Evolutionary conservation across 345 rosid genomes (phyloP), one percentile per base, ranked within the genome.

Genomic region (Eucalyptus fibrosa): DNA sequence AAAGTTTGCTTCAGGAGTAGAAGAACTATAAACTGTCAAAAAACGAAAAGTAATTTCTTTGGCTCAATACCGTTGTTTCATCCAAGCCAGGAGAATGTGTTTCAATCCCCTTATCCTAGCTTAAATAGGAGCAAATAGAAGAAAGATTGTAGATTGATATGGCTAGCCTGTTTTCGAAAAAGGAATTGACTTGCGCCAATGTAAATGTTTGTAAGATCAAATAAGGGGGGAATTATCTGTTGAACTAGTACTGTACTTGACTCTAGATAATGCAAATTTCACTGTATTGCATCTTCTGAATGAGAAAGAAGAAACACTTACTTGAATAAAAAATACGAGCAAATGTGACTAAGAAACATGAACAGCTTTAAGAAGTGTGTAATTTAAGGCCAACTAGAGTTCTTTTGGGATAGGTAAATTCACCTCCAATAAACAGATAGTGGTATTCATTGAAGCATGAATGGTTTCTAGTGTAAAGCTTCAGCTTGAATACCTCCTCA

Each of bases 1-100:
- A 97, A 95, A 87, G 95, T 93, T 87, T 94, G 95, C 88, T 97
- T 96, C 86, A 96, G 90, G 87, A 97, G 94, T 69, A 97, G 91
- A 87, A 97, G 95, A 88, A 94, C 88, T 89, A 94, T 92, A 88
- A 97, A 96, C 99, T 97, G 93, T 92, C 91, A 69, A 92, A 72
- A 18, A 23, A 8, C 8, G 8, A 16, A 50, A 86, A 51, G 40
- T 34, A 51, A 56, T 19, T 77, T 37, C 47, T 77, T 77, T 77
- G 16, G 47, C 83, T 77, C 47, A 77, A 19, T 34, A 19, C 45
- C 1, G 8, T 37, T 77, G 47, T 37, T 77, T 77, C 83, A 77
- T 11, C 83, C 45, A 77, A 37, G 45, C 83, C 83, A 77, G 45
- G 45, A 21, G 44, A 69, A 69, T 7, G 24, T 37, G 83, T 37